Evolutionary conservation across 331 rosid genomes (phyloP), one percentile per base, ranked within the genome.

Genomic region (Acacia concinna): DNA sequence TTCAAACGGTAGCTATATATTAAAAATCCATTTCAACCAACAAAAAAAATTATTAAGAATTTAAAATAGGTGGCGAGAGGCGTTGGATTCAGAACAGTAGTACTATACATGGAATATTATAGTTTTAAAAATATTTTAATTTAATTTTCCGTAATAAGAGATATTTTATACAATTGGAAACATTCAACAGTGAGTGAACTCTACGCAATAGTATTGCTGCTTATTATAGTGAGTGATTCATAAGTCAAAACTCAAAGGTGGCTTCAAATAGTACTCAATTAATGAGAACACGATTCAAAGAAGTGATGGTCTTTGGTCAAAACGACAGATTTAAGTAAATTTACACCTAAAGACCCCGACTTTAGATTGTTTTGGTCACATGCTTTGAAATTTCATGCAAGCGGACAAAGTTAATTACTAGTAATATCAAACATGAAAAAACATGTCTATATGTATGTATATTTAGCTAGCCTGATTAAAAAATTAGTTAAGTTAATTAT

Each of bases 241-340:
- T 28, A 27, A 37, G 54, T 34, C 21, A 47, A 38, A 27, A 37
- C 41, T 34, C 21, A 47, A 38, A 56, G 56, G n/a, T 37, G 37
- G 51, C 35, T 37, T 52, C 72, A 67, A 67, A 67, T 17, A 68
- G 57, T 32, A 17, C 15, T 81, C 25, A 17, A 12, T 27, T 20
- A 49, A 64, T 75, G 77, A 32, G 37, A 52, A 6, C 0, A 71
- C 10, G 37, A 9, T 40, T 72, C 71, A 41, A 71, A 82, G 44
- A 71, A 47, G 60, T 8, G 13, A 44, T 66, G 43, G 38, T 20
- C 74, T 9, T 70, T 31, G 49, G 85, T 82, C 78, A 81, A 27
- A 35, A 10, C 21, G 10, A 25, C 41, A 32, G 37, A 31, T 41
- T 31, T 63, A 31, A 23, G 31, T 23, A 23, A 56, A 56, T 8